Evolutionary conservation across 2,329 filamentous ascomycete species (phyloP), one percentile per base, ranked within the genome.

Genomic region (Pseudocercospora fijiensis): DNA sequence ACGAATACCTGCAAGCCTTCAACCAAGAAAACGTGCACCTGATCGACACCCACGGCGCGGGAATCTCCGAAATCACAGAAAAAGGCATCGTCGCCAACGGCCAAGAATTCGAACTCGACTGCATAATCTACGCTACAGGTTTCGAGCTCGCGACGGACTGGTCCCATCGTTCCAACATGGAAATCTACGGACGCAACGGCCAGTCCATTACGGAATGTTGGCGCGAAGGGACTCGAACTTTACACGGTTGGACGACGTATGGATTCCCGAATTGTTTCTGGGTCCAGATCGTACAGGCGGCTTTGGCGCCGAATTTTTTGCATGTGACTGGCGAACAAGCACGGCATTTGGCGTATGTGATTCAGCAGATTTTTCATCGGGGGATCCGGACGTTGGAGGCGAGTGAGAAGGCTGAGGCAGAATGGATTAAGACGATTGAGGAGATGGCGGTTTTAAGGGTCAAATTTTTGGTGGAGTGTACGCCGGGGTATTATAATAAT

Each of bases 21-120:
- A 89, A 89, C 74, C 73, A 71, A 27, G 74, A 79, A 0, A 83
- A 85, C 68, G 86, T 89, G 1, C 78, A 80, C 8, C 80, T 89
- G 0, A 77, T 89, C 26, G 84, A 89, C 71, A 88, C 85, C 0
- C 74, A 83, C 24, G 84, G 82, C 5, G 77, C 79, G 58, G 84
- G 85, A 4, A 74, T 86, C 9, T 76, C 81, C 2, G 65, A 73
- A 9, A 75, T 83, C n/a, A 86, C 82, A 0, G 64, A 73, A 26
- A 72, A 63, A 4, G 82, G 83, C 0, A 72, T 88, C 5, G 74
- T 85, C 0, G 81, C 79, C 3, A 79, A 78, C 52, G 81, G 77
- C 8, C 71, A 77, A 30, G 80, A 84, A 58, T 83, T 84, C 67
- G 74, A 78, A 13, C 61, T 84, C 47, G 81, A 84, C 66, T 72